Conservation (phyloP, 1,284 basidiomycete genomes). For the Sanguinoderma infundibulare region DNA sequence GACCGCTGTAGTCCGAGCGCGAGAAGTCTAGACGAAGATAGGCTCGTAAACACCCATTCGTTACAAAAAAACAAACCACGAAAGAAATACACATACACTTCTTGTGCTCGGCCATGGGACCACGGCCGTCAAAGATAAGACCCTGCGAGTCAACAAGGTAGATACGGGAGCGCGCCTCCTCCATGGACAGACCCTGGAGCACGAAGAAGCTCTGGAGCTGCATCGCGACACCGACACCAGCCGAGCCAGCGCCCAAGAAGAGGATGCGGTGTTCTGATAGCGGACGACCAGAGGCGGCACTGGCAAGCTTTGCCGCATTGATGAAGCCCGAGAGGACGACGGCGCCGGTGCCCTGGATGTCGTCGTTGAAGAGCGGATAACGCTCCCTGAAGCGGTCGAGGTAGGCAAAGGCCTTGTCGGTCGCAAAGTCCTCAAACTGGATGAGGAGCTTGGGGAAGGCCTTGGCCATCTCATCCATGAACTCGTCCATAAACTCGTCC, state of each 20-base stretch:
- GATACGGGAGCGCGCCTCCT: conserved; percentile 81
- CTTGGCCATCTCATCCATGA: conserved; percentile 81
- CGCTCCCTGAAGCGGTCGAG: conserved; percentile 75
- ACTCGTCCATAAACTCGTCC: conserved; percentile 89
- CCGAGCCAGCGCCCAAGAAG: conserved; percentile 90
- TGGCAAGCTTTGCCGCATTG: conserved; percentile 84
- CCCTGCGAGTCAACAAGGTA: conserved; percentile 91
- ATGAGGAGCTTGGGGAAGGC: conserved; percentile 86
- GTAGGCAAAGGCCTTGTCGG: conserved; percentile 86
- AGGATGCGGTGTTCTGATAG: conserved; percentile 85
- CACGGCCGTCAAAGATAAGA: conserved; percentile 74
- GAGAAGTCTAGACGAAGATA: conserved; percentile 70
- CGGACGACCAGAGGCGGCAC: conserved; percentile 70
- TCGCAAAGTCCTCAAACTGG: conserved; percentile 94
- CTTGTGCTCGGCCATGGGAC: conserved; percentile 84
- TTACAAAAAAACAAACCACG: background rate
- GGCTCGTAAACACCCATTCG: background rate
- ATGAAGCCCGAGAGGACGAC: conserved; percentile 92
- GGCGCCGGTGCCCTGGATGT: conserved; percentile 80
- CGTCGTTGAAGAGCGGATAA: conserved; percentile 90
- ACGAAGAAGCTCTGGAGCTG: conserved; percentile 92
- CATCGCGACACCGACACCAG: conserved; percentile 88
- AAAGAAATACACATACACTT: conserved; percentile 53
- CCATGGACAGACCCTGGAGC: conserved; percentile 72
- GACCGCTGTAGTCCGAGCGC: conserved; percentile 77